Evolutionary conservation across 2,329 filamentous ascomycete species (phyloP).

Genomic region (Colletotrichum abscissum): DNA sequence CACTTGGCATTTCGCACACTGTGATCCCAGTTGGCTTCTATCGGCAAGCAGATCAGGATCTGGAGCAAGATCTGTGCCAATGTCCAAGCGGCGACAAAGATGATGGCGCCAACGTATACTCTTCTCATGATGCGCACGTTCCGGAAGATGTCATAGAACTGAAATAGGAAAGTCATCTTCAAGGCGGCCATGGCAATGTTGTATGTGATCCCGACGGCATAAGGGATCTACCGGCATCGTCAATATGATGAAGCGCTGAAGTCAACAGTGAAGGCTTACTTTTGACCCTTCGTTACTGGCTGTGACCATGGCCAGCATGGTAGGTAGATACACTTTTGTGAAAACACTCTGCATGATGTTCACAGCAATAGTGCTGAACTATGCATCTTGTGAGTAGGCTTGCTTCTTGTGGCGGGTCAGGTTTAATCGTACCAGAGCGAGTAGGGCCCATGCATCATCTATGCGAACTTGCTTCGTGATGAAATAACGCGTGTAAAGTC

Average conservation of each 20-base stretch:
- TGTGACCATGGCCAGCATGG: no score
- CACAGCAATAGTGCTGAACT: no score
- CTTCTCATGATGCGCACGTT: conserved; percentile 15
- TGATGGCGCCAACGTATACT: conserved; percentile 18
- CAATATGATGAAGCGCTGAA: no score
- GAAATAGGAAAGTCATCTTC: conserved; percentile 21
- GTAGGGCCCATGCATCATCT: conserved; percentile 10
- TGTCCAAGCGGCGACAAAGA: conserved; percentile 16
- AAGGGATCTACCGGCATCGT: no score
- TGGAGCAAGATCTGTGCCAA: conserved; percentile 6
- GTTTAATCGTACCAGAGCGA: neutral
- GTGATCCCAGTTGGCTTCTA: conserved; percentile 17
- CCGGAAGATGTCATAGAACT: conserved; percentile 18
- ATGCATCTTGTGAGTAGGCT: no score
- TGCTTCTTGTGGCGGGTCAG: no score
- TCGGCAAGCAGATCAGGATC: conserved; percentile 9
- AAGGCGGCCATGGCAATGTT: conserved; percentile 7
- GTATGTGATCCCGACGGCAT: neutral
- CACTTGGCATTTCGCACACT: neutral
- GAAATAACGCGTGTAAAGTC: conserved; percentile 12
- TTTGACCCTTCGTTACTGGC: no score
- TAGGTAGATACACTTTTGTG: no score
- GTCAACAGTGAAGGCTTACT: no score
- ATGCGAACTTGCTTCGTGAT: conserved; percentile 4
- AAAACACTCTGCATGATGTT: no score